Percentiles rank a stretch among this genome's conserved stretches.
Conservation (phyloP, 1,284 basidiomycete genomes). For the Leccinum subrobustum region DNA sequence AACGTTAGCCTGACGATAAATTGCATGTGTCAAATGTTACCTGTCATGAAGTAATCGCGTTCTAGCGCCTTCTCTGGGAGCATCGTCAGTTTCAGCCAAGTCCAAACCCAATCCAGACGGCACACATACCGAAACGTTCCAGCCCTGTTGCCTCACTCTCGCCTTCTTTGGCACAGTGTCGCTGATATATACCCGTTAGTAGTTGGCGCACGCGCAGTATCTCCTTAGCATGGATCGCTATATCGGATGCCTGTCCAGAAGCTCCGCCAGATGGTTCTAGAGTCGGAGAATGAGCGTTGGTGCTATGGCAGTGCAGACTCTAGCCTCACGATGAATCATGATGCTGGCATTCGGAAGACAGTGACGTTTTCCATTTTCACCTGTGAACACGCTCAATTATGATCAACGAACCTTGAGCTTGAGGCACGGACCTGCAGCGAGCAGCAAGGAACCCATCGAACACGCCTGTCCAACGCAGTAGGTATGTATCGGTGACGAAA, state of each 20-base stretch:
- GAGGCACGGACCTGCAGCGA: slow-evolving; percentile 65
- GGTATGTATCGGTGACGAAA: slow-evolving; percentile 90
- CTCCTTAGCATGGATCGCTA: slow-evolving; percentile 92
- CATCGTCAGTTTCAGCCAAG: slow-evolving; percentile 21
- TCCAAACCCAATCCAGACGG: slow-evolving; percentile 9
- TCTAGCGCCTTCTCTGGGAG: slow-evolving; percentile 79
- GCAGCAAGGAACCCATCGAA: slow-evolving; percentile 89
- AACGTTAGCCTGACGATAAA: slow-evolving; percentile 22
- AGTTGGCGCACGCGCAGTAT: slow-evolving; percentile 83
- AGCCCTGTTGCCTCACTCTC: slow-evolving; percentile 67
- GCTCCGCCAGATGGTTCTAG: slow-evolving; percentile 93
- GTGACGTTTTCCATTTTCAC: slow-evolving; percentile 84
- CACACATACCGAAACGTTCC: slow-evolving; percentile 71
- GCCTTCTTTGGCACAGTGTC: slow-evolving; percentile 66
- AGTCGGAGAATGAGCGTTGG: slow-evolving; percentile 8
- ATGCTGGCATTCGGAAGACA: slow-evolving; percentile 89
- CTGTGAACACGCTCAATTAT: slow-evolving; percentile 31
- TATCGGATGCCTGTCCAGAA: slow-evolving; percentile 90
- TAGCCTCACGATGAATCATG: slow-evolving; percentile 90
- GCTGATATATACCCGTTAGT: slow-evolving; percentile 83
- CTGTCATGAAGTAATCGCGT: slow-evolving; percentile 93
- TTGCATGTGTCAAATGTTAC: slow-evolving; percentile 40
- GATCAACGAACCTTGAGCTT: slow-evolving; percentile 8
- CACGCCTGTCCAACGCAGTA: slow-evolving; percentile 93
- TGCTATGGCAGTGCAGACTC: slow-evolving; percentile 10